Evolutionary conservation across 306 rosid species (phyloP).

Genomic region (Mimosa bimucronata): DNA sequence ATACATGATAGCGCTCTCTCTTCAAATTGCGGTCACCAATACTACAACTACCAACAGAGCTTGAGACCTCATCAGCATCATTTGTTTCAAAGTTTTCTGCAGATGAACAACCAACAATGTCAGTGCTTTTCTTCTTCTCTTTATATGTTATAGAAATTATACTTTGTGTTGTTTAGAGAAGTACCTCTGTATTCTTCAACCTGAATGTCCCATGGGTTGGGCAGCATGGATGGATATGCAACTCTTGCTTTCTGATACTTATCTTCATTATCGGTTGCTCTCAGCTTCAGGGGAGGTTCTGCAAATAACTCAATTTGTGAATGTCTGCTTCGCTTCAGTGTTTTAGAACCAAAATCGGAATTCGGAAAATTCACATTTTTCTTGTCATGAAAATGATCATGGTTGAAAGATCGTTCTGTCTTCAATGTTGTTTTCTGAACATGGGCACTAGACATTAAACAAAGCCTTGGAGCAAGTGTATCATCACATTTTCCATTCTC

Average conservation of each 20-base stretch:
- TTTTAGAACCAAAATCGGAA: constrained; percentile 45
- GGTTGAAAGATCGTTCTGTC: constrained; percentile 43
- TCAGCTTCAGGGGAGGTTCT: constrained; percentile 61
- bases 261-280: constrained; percentile 60
- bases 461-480: constrained; percentile 37
- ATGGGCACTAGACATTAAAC: constrained; percentile 37
- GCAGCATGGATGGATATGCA: constrained; percentile 45
- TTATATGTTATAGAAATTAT: constrained; percentile 44
- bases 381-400: constrained; percentile 40
- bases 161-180: constrained; percentile 49
- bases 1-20: constrained; percentile 51
- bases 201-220: constrained; percentile 48
- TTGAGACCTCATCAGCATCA: constrained; percentile 53
- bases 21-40: constrained; percentile 49
- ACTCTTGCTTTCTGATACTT: constrained; percentile 49
- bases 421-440: constrained; percentile 50
- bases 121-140: constrained; percentile 57
- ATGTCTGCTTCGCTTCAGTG: constrained; percentile 61
- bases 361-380: constrained; percentile 40
- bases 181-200: constrained; percentile 49
- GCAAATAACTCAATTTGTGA: constrained; percentile 59
- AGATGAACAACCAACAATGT: constrained; percentile 51
- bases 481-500: constrained; percentile 50
- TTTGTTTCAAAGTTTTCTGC: constrained; percentile 54
- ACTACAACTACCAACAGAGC: constrained; percentile 96